Evolutionary conservation across 192 early-diverging fungal genomes (phyloP).

Genomic region (Coemansia sp.): DNA sequence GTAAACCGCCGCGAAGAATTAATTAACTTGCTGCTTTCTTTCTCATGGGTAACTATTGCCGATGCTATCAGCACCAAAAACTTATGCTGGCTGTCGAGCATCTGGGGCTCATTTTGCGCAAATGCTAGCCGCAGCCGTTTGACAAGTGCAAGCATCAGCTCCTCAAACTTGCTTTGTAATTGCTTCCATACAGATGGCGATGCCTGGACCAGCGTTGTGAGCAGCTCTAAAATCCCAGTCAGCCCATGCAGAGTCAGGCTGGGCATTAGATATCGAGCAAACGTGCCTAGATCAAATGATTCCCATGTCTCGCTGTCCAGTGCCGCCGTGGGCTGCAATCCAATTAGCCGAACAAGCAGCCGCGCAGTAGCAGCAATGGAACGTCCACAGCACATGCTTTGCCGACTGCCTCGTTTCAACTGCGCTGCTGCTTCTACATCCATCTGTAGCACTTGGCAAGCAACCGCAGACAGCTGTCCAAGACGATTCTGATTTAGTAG

Average conservation of each 20-base stretch:
- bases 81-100: conserved; percentile 33
- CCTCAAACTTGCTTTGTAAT: conserved; percentile 21
- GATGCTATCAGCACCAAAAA: conserved; percentile 40
- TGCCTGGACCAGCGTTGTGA: conserved; percentile 25
- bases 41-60: conserved; percentile 31
- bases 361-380: conserved; percentile 22
- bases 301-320: conserved; percentile 20
- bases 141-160: conserved; percentile 19
- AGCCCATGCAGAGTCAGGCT: conserved; percentile 22
- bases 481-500: conserved; percentile 5
- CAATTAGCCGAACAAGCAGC: conserved; percentile 23
- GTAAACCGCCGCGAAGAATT: conserved; percentile 27
- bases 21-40: conserved; percentile 27
- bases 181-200: conserved; percentile 21
- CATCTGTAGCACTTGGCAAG: conserved; percentile 10
- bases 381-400: conserved; percentile 9
- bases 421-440: conserved; percentile 4
- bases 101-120: conserved; percentile 11
- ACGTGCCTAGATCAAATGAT: conserved; percentile 14
- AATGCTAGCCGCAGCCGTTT: conserved; percentile 30
- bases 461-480: conserved; percentile 9
- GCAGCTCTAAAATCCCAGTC: conserved; percentile 26
- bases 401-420: not conserved
- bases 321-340: conserved; percentile 14
- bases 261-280: conserved; percentile 8